Percentiles rank a stretch among this genome's conserved stretches.
Evolutionary conservation across 2,329 filamentous ascomycete genomes (phyloP).

Genomic region (Catunica adiposa): DNA sequence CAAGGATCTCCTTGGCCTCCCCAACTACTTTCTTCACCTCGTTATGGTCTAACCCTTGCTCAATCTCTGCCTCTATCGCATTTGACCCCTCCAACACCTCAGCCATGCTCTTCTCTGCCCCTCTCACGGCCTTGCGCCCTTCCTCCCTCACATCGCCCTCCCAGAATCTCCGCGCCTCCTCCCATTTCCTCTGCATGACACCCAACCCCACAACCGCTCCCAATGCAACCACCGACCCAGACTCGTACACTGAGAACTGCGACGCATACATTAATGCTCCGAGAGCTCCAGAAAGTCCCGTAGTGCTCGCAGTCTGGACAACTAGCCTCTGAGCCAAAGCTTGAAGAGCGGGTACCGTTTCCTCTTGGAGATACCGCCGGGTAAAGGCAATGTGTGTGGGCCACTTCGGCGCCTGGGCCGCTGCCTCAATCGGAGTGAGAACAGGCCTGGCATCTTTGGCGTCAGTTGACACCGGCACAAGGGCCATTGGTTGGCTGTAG

Average conservation of each 20-base stretch:
- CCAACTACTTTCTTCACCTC: conserved; percentile 27
- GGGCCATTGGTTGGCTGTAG: conserved; percentile 25
- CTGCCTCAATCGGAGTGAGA: conserved; percentile 17
- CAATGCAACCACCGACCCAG: conserved; percentile 43
- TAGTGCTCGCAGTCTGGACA: conserved; percentile 57
- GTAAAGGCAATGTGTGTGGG: conserved; percentile 57
- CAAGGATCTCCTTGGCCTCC: conserved; percentile 34
- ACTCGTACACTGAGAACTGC: conserved; percentile 41
- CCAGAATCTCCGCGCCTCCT: conserved; percentile 43
- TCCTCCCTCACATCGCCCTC: conserved; percentile 51
- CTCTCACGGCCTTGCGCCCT: conserved; percentile 44
- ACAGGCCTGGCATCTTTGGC: neutral
- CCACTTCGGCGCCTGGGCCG: conserved; percentile 34
- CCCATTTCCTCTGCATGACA: conserved; percentile 46
- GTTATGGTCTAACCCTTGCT: conserved; percentile 20
- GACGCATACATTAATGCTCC: conserved; percentile 41
- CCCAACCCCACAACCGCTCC: conserved; percentile 43
- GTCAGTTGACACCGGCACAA: conserved; percentile 2
- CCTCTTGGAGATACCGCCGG: conserved; percentile 47
- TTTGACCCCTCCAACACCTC: conserved; percentile 25
- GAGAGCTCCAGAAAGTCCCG: conserved; percentile 41
- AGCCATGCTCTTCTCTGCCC: conserved; percentile 36
- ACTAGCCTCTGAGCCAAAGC: conserved; percentile 59
- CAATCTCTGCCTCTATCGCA: conserved; percentile 18
- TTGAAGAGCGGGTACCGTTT: conserved; percentile 54